A percentile compares a stretch with the other conserved stretches of the same genome.
Conservation (phyloP, 75 land plant genomes). For the Cunninghamia lanceolata region DNA sequence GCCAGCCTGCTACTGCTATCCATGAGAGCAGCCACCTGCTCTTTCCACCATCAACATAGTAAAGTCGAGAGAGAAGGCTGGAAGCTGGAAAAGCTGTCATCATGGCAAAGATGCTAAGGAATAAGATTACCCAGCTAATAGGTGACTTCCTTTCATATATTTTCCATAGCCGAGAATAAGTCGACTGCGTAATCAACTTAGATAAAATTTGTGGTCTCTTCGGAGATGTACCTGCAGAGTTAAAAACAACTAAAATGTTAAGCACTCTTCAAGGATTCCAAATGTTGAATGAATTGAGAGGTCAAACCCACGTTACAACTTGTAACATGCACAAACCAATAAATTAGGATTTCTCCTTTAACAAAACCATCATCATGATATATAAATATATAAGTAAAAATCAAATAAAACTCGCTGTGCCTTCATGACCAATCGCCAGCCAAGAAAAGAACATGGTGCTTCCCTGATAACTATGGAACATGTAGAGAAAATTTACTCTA, state of each 20-base stretch:
- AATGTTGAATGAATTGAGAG: neutral
- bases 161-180: conserved; percentile 13
- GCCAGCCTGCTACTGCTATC: conserved; percentile 91
- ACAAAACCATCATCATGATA: neutral
- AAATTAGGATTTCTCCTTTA: neutral
- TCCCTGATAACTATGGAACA: neutral
- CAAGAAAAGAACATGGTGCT: neutral
- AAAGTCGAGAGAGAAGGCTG: conserved; percentile 71
- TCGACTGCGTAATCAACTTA: neutral
- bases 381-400: neutral
- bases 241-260: neutral
- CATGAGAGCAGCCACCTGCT: conserved; percentile 86
- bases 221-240: neutral
- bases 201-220: neutral
- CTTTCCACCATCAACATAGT: conserved; percentile 61
- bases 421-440: neutral
- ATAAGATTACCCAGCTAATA: conserved; percentile 57
- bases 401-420: neutral
- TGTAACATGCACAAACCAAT: neutral
- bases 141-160: conserved; percentile 39
- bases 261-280: neutral
- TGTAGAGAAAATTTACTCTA: neutral
- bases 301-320: neutral
- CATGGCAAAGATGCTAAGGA: conserved; percentile 53
- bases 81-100: conserved; percentile 81